Base-by-base conservation (phyloP, 108 stramenopile species). In the Nitzschia palea region DNA sequence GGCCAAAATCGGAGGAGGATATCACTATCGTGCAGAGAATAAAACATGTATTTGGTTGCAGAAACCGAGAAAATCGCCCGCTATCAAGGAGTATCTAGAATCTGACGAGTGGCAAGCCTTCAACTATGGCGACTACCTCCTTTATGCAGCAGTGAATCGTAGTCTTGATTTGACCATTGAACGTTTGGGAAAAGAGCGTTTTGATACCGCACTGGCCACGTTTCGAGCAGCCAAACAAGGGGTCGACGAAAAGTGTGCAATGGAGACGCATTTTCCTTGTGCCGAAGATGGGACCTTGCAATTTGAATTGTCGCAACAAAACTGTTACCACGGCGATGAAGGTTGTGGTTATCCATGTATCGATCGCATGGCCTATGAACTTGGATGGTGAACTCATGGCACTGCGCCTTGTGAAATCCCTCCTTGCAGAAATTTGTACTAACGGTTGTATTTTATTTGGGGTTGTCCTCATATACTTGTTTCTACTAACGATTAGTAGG, bases 121-220 rank as follows among this genome's bases (percentile, higher is more conserved):
- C 44, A 68, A 66, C 37, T 71, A 77, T 44, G 78, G 72, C n/a
- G 82, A 83, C 56, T 69, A 75, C 45, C 31, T 80, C 3, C 37
- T 86, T 22, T 53, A 79, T 48, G 45, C 68, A 2, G 69, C 72
- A 20, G 85, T 71, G n/a, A 68, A 75, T 34, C 58, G 52, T 40
- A 82, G 81, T 64, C 67, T 86, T 36, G 85, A 86, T 26, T 18
- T 62, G 59, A 86, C 85, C 1, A 86, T 86, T 68, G 76, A 75
- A 27, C 34, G 17, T 14, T 36, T 86, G 28, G 85, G 85, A 2
- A 34, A 54, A 45, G 43, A 54, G 12, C 34, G 28, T 22, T 80
- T 86, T 52, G 73, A 71, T 2, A 22, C 30, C 14, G 55, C 64
- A 6, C 23, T 82, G 65, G 22, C 44, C 9, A 25, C 53, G 29